Evolutionary conservation across 257 asterid species (phyloP).

Genomic region (Nicotiana noctiflora): DNA sequence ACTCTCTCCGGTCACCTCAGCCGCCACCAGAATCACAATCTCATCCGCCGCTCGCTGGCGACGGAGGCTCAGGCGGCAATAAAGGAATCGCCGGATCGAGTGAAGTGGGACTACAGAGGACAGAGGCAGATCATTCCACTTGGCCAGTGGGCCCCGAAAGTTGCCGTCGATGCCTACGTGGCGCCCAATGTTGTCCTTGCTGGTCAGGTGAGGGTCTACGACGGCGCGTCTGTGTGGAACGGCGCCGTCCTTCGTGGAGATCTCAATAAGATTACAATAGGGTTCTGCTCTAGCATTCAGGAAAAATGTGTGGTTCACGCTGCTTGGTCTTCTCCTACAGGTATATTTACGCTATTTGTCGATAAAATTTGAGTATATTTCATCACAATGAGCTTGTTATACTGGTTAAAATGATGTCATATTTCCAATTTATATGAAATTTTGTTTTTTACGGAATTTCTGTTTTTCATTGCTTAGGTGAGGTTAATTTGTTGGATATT

Average conservation of each 20-base stretch:
- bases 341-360: slow-evolving; percentile 14
- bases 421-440: neutral
- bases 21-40: slow-evolving; percentile 4
- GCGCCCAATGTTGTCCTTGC: slow-evolving; percentile 91
- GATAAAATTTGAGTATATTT: neutral
- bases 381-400: too few relatives aligned
- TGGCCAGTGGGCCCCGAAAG: slow-evolving; percentile 85
- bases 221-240: slow-evolving; percentile 89
- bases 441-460: neutral
- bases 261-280: slow-evolving; percentile 75
- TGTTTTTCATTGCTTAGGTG: neutral
- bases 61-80: slow-evolving; percentile 41
- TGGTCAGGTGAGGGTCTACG: slow-evolving; percentile 85
- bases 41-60: slow-evolving; percentile 35
- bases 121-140: slow-evolving; percentile 71
- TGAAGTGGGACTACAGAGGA: slow-evolving; percentile 90
- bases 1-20: slow-evolving; percentile 20
- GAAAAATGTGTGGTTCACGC: slow-evolving; percentile 82
- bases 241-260: slow-evolving; percentile 80
- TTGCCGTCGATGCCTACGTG: slow-evolving; percentile 91
- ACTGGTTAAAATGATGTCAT: neutral
- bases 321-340: slow-evolving; percentile 91
- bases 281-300: slow-evolving; percentile 83
- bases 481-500: neutral
- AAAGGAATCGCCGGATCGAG: slow-evolving; percentile 58